phyloP scores from a whole-genome alignment of 495 filamentous ascomycete genomes.

The Penicillium samsonianum region DNA sequence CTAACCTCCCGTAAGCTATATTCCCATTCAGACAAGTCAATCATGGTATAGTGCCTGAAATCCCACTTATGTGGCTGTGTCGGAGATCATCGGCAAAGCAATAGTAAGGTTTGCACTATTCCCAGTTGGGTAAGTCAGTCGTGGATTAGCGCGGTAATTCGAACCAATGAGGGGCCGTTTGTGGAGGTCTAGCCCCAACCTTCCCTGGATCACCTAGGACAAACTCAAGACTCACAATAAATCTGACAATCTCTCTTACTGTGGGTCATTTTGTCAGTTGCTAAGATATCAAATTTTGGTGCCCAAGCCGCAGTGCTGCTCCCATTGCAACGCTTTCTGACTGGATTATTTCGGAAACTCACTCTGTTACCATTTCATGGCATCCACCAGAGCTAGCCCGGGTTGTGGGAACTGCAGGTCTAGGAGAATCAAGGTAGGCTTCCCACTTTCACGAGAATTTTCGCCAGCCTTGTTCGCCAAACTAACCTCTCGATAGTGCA shows the following conservation, averaged over 20 bases:
- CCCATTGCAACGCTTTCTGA: neutral
- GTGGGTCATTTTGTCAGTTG: neutral
- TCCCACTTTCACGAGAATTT: neutral
- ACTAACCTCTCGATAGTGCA: conserved; percentile 2
- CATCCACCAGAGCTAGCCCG: neutral
- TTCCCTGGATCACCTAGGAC: neutral
- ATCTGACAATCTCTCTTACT: neutral
- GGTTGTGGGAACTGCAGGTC: conserved; percentile 6
- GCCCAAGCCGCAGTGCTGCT: neutral
- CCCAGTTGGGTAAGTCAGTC: neutral
- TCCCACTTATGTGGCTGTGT: neutral
- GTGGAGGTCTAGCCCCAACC: neutral
- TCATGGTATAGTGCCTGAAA: neutral
- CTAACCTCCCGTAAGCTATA: neutral
- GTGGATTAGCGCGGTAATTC: neutral
- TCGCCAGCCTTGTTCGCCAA: neutral
- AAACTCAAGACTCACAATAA: neutral
- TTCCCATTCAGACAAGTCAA: neutral
- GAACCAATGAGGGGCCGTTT: neutral
- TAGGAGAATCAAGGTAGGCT: neutral
- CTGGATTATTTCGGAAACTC: neutral
- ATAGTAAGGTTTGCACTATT: neutral
- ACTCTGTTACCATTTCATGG: neutral
- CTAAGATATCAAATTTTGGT: neutral
- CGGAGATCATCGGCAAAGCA: neutral